These are phyloP conservation scores for Rutstroemia sp. DNA, from an alignment of 2,329 filamentous ascomycete species.

Conservation along the genomic window DNA sequence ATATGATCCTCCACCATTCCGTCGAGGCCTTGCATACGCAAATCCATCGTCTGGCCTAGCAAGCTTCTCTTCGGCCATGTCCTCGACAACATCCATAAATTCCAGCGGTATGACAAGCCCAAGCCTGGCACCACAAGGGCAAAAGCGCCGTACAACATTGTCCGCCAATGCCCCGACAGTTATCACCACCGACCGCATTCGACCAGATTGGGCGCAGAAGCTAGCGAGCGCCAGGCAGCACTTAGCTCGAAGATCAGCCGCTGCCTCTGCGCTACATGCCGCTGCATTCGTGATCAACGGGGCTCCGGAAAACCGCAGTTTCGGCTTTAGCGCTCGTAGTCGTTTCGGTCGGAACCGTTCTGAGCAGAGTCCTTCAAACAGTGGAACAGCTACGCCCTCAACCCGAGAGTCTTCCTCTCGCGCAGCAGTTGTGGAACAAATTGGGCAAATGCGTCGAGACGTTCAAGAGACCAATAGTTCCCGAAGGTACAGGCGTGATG, in stretches of 20 bases:
- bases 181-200: constrained; percentile 84
- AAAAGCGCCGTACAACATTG: constrained; percentile 57
- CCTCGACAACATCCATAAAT: constrained; percentile 74
- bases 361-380: constrained; percentile 25
- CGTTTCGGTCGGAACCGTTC: constrained; percentile 26
- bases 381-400: constrained; percentile 27
- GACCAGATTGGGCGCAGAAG: constrained; percentile 92
- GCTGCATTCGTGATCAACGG: constrained; percentile 57
- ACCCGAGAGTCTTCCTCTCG: constrained; percentile 15
- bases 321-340: constrained; percentile 24
- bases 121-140: constrained; percentile 15
- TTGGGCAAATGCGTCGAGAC: constrained; percentile 24
- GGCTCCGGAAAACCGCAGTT: constrained; percentile 23
- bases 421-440: constrained; percentile 24
- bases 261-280: constrained; percentile 57
- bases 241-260: constrained; percentile 77
- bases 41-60: constrained; percentile 43
- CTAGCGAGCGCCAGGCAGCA: constrained; percentile 78
- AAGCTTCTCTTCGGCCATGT: constrained; percentile 64
- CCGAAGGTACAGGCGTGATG: constrained; percentile 61
- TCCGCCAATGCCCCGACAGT: constrained; percentile 80
- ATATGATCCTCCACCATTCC: constrained; percentile 83
- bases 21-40: constrained; percentile 70
- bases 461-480: constrained; percentile 26
- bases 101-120: constrained; percentile 36